Conservation (phyloP, 148 eudicot species). For the Camellia japonica region DNA sequence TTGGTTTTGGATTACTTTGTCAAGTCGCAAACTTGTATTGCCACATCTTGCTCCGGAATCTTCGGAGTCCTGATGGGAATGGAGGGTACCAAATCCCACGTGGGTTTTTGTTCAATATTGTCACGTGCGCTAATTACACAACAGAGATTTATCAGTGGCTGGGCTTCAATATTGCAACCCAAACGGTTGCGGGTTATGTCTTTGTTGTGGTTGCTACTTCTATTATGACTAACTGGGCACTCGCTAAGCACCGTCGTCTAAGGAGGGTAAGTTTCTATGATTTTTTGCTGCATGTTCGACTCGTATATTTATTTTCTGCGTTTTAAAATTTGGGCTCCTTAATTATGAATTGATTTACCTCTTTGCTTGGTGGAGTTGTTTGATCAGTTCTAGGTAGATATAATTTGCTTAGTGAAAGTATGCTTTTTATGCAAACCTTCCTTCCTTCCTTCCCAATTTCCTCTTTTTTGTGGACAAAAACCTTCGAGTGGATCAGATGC, state of each 20-base stretch:
- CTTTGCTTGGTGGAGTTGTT: background rate
- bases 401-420: background rate
- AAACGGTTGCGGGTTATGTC: conserved; percentile 86
- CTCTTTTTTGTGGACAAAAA: background rate
- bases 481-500: background rate
- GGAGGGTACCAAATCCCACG: conserved; percentile 90
- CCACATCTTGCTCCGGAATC: conserved; percentile 86
- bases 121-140: conserved; percentile 96
- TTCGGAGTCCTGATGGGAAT: conserved; percentile 53
- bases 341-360: background rate
- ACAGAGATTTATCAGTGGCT: conserved; percentile 98
- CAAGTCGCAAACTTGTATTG: conserved; percentile 89
- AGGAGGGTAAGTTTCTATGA: conserved; percentile 56
- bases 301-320: background rate
- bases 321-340: background rate
- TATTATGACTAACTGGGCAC: conserved; percentile 98
- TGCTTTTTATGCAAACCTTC: background rate
- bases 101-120: conserved; percentile 94
- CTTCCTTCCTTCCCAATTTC: background rate
- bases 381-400: background rate
- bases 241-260: conserved; percentile 89
- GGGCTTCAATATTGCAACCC: conserved; percentile 97
- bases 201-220: conserved; percentile 78
- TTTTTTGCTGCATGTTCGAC: background rate
- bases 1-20: conserved; percentile 75